Percentiles rank a stretch among this genome's conserved stretches.
Conservation (phyloP, 106 monocot species). For the Dioscorea zingiberensis region DNA sequence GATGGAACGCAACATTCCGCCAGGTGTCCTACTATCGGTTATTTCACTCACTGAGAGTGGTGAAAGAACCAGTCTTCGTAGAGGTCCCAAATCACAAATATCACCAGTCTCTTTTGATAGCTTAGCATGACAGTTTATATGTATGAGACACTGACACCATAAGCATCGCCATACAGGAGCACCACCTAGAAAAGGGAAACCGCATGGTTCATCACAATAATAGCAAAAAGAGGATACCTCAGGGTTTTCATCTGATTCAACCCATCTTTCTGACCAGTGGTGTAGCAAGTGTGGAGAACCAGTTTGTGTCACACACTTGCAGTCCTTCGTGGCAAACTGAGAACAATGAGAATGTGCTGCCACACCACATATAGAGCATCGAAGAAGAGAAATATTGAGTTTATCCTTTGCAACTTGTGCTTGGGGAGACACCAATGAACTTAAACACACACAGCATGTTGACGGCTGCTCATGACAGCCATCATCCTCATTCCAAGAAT, state of each 20-base stretch:
- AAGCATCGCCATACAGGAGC: slow-evolving; percentile 84
- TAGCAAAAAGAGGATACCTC: slow-evolving; percentile 68
- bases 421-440: slow-evolving; percentile 43
- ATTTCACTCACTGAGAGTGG: slow-evolving; percentile 79
- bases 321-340: slow-evolving; percentile 51
- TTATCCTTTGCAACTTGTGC: slow-evolving; percentile 10
- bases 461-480: slow-evolving; percentile 30
- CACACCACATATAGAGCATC: slow-evolving; percentile 71
- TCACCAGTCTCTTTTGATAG: slow-evolving; percentile 59
- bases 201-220: slow-evolving; percentile 82
- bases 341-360: slow-evolving; percentile 67
- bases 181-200: slow-evolving; percentile 61
- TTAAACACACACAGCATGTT: slow-evolving; percentile 79
- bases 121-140: slow-evolving; percentile 77
- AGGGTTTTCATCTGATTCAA: slow-evolving; percentile 53
- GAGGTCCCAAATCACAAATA: slow-evolving; percentile 71
- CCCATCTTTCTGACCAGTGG: slow-evolving; percentile 89
- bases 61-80: slow-evolving; percentile 62
- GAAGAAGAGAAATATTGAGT: slow-evolving; percentile 17
- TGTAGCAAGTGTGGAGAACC: slow-evolving; percentile 62
- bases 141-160: slow-evolving; percentile 75
- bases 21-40: slow-evolving; percentile 1
- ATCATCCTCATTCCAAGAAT: slow-evolving; percentile 60
- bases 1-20: slow-evolving; percentile 53
- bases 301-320: slow-evolving; percentile 72